phyloP scores from a whole-genome alignment of 768 basidiomycete genomes.

The Calocybe cyanea region DNA sequence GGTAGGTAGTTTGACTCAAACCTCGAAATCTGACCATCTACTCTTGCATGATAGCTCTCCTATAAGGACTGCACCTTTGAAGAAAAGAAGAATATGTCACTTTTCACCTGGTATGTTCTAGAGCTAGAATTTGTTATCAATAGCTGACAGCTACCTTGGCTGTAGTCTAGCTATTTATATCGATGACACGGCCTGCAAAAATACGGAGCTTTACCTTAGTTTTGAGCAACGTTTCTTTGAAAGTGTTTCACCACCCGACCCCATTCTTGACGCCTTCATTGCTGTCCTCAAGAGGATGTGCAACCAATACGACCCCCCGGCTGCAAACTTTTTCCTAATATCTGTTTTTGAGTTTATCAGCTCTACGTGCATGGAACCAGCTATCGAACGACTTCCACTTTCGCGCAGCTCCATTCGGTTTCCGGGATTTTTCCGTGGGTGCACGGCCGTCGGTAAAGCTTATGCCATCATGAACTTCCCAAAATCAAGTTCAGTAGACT shows the following conservation, averaged over 20 bases:
- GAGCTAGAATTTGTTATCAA: not conserved
- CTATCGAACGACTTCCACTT: constrained; percentile 7
- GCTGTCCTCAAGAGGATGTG: constrained; percentile 9
- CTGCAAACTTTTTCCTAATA: constrained; percentile 16
- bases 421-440: constrained; percentile 19
- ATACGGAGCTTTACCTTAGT: constrained; percentile 6
- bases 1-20: not conserved
- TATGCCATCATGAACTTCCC: constrained; percentile 16
- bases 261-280: constrained; percentile 13
- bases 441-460: constrained; percentile 13
- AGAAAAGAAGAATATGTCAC: constrained; percentile 15
- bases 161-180: constrained; percentile 19
- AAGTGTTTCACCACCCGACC: constrained; percentile 15
- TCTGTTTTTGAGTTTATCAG: constrained; percentile 17
- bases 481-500: constrained; percentile 8
- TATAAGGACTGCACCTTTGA: constrained; percentile 16
- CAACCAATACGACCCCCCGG: constrained; percentile 14
- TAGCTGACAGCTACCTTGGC: not conserved
- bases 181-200: constrained; percentile 15
- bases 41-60: constrained; percentile 10
- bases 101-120: constrained; percentile 17
- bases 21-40: not conserved
- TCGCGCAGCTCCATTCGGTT: constrained; percentile 9
- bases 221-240: constrained; percentile 16
- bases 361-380: constrained; percentile 16